These are phyloP conservation scores for Amaranthus tricolor DNA, from an alignment of 179 eudicot species.

Conservation along the genomic window DNA sequence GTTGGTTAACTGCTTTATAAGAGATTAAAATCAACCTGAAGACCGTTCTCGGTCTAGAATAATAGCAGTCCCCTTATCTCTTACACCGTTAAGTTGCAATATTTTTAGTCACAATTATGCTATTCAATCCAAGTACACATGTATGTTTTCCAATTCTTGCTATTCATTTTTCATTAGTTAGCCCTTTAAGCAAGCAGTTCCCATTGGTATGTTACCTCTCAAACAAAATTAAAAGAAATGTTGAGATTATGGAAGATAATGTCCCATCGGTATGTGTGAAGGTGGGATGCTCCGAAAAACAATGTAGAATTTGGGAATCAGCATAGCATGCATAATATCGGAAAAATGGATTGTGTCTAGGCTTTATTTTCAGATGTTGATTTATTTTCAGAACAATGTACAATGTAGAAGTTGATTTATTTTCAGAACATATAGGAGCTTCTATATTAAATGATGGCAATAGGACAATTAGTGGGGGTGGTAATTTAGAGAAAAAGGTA, in stretches of 20 bases:
- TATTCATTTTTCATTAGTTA: background rate
- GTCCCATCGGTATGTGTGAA: background rate
- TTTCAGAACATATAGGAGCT: too few relatives aligned
- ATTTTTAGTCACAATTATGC: background rate
- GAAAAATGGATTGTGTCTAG: background rate
- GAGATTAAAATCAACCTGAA: background rate
- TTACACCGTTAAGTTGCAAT: background rate
- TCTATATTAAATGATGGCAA: too few relatives aligned
- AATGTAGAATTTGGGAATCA: background rate
- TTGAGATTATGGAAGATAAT: background rate
- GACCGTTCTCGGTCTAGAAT: background rate
- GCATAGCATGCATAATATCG: background rate
- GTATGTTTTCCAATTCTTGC: background rate
- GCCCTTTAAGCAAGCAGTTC: slow-evolving; percentile 1
- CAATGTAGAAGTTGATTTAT: too few relatives aligned
- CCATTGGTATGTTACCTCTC: slow-evolving; percentile 4
- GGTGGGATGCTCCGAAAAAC: background rate
- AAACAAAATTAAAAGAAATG: background rate
- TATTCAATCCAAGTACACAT: background rate
- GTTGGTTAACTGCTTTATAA: background rate
- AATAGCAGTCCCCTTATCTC: background rate
- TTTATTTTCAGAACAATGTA: too few relatives aligned
- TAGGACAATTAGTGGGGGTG: too few relatives aligned
- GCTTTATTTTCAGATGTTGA: background rate
- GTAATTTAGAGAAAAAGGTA: too few relatives aligned